Conservation (phyloP, 495 filamentous ascomycete genomes). For the Talaromyces trachyspermus region DNA sequence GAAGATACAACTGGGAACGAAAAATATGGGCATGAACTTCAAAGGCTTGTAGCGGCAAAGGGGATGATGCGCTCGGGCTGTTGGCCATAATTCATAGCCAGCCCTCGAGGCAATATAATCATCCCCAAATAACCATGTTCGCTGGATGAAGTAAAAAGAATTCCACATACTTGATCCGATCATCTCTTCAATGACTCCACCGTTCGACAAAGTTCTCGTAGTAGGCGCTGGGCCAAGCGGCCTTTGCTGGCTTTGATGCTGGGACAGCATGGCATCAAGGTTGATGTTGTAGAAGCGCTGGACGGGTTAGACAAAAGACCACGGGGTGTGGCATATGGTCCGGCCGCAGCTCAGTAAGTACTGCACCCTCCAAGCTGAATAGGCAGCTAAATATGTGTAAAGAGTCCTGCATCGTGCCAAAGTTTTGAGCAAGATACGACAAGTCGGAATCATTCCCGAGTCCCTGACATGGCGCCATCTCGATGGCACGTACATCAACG, state of each 20-base stretch:
- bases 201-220: constrained; percentile 58
- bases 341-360: background rate
- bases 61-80: background rate
- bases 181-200: background rate
- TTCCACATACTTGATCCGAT: background rate
- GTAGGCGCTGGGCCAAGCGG: constrained; percentile 54
- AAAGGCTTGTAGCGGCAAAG: background rate
- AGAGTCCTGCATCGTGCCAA: constrained; percentile 1
- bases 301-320: constrained; percentile 19
- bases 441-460: background rate
- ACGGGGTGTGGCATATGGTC: background rate
- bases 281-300: constrained; percentile 31
- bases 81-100: background rate
- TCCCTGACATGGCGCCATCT: constrained; percentile 43
- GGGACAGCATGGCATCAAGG: constrained; percentile 42
- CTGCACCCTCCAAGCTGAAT: background rate
- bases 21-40: background rate
- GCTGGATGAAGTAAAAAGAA: background rate
- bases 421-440: background rate
- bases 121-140: background rate
- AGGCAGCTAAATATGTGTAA: background rate
- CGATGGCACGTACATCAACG: constrained; percentile 29
- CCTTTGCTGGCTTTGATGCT: constrained; percentile 49
- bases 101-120: background rate
- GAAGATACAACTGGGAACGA: background rate